A percentile compares a stretch with the other conserved stretches of the same genome.
Evolutionary conservation across 1,139 yeast species (phyloP).

Genomic region (Scheffersomyces lignicola): DNA sequence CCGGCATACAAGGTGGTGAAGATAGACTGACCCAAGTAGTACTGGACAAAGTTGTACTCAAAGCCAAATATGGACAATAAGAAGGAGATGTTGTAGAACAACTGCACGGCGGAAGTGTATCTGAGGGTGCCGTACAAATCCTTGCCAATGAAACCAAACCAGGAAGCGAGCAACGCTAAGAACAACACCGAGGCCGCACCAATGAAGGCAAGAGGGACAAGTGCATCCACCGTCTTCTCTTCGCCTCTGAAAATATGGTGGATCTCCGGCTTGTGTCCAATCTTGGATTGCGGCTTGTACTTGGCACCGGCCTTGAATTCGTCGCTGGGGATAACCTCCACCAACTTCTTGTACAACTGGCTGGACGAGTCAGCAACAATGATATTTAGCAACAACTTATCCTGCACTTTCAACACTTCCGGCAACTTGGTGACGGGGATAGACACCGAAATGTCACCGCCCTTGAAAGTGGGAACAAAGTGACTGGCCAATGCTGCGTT

Average conservation of each 20-base stretch:
- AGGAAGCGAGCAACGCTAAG: constrained; percentile 43
- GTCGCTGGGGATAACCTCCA: constrained; percentile 33
- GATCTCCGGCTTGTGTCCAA: constrained; percentile 64
- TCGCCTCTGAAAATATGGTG: constrained; percentile 63
- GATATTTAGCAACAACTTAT: constrained; percentile 30
- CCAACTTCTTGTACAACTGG: constrained; percentile 30
- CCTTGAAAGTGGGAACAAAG: constrained; percentile 24
- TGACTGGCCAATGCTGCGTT: constrained; percentile 25
- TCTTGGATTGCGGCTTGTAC: constrained; percentile 35
- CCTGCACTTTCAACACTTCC: constrained; percentile 35
- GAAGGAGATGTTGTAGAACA: constrained; percentile 45
- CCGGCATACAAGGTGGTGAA: constrained; percentile 64
- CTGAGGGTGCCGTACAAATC: constrained; percentile 40
- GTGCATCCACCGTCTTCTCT: constrained; percentile 54
- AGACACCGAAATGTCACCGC: constrained; percentile 22
- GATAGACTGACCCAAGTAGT: constrained; percentile 70
- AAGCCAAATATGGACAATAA: constrained; percentile 53
- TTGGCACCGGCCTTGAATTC: constrained; percentile 25
- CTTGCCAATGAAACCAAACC: constrained; percentile 48
- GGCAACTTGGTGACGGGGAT: constrained; percentile 38
- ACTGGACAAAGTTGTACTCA: constrained; percentile 64
- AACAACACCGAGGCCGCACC: constrained; percentile 43
- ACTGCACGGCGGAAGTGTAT: constrained; percentile 27
- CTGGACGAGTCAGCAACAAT: constrained; percentile 30
- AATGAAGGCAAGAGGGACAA: constrained; percentile 57